phyloP scores from a whole-genome alignment of 768 basidiomycete species.

The Tulasnella sp. region DNA sequence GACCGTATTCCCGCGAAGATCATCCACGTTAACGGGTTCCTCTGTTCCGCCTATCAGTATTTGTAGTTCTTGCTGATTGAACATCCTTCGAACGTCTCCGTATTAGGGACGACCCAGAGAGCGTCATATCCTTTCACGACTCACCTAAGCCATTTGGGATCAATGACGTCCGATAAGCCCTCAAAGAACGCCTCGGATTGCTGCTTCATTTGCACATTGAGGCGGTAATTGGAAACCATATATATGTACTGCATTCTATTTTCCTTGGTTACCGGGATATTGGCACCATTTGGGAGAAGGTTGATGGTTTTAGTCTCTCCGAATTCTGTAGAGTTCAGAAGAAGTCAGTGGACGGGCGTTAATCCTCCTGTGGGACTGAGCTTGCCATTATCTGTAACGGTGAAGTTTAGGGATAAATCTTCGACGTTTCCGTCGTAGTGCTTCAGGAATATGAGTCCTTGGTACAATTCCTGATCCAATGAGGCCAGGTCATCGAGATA shows the following conservation, averaged over 20 bases:
- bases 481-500: slow-evolving; percentile 92
- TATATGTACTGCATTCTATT: slow-evolving; percentile 91
- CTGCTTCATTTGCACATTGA: slow-evolving; percentile 83
- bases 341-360: not conserved
- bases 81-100: slow-evolving; percentile 66
- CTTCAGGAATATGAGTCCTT: slow-evolving; percentile 89
- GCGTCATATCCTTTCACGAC: slow-evolving; percentile 29
- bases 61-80: slow-evolving; percentile 95
- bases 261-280: slow-evolving; percentile 82
- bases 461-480: slow-evolving; percentile 89
- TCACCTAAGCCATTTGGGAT: slow-evolving; percentile 82
- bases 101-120: not conserved
- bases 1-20: slow-evolving; percentile 73
- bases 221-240: slow-evolving; percentile 82
- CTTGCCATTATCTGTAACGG: slow-evolving; percentile 81
- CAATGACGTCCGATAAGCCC: slow-evolving; percentile 89
- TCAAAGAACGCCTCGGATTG: slow-evolving; percentile 84
- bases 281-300: slow-evolving; percentile 78
- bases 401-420: slow-evolving; percentile 88
- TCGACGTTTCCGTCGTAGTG: slow-evolving; percentile 86
- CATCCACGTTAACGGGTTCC: slow-evolving; percentile 79
- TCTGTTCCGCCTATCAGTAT: slow-evolving; percentile 89
- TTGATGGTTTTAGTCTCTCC: slow-evolving; percentile 76
- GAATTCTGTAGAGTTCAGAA: slow-evolving; percentile 60
- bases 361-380: slow-evolving; percentile 1